Percentiles rank a stretch among this genome's conserved stretches.
Evolutionary conservation across 179 eudicot species (phyloP).

Genomic region (Camellia oleifera): DNA sequence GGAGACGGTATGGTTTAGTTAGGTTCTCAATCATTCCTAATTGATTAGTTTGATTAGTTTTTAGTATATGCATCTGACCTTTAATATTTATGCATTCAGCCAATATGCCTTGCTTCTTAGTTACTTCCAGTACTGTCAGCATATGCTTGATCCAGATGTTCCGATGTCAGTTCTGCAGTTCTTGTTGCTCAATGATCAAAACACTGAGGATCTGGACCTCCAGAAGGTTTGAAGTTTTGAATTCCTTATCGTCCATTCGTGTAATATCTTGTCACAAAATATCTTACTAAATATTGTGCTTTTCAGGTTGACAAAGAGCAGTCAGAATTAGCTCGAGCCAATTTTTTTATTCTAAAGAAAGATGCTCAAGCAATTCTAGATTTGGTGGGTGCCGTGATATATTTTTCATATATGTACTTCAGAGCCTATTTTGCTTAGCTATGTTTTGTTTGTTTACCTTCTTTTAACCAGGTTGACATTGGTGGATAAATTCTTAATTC

Average conservation of each 20-base stretch:
- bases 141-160: conserved; percentile 90
- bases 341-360: conserved; percentile 71
- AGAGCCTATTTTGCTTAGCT: background rate
- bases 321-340: conserved; percentile 79
- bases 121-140: conserved; percentile 94
- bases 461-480: background rate
- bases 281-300: background rate
- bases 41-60: background rate
- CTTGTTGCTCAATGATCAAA: conserved; percentile 65
- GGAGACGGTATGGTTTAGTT: conserved; percentile 71
- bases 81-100: conserved; percentile 42
- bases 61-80: conserved; percentile 14
- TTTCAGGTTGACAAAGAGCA: conserved; percentile 87
- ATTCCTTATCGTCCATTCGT: background rate
- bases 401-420: background rate
- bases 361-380: conserved; percentile 86
- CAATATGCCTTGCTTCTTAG: conserved; percentile 91
- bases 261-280: background rate
- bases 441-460: background rate
- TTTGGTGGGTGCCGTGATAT: conserved; percentile 54
- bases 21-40: conserved; percentile 6
- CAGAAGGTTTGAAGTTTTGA: conserved; percentile 52
- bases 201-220: conserved; percentile 74
- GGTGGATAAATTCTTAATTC: conserved; percentile 1
- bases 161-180: conserved; percentile 74